phyloP scores from a whole-genome alignment of 306 rosid genomes.

The Fragaria vesca region DNA sequence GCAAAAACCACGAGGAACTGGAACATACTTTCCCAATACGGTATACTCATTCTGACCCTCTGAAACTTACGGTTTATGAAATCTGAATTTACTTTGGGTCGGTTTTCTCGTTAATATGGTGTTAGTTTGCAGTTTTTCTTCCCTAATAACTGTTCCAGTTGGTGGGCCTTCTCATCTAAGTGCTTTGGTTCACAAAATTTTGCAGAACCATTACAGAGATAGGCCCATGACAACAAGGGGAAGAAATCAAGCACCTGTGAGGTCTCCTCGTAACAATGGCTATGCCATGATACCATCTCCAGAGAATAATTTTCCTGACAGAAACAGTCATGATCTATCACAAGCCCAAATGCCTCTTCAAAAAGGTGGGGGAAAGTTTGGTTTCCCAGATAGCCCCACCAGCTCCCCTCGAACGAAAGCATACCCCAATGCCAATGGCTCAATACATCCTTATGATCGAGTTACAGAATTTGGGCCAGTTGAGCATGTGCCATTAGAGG shows the following conservation, averaged over 20 bases:
- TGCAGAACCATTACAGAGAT: slow-evolving; percentile 55
- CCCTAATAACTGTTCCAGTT: slow-evolving; percentile 10
- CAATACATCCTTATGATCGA: slow-evolving; percentile 27
- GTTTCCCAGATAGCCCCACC: slow-evolving; percentile 20
- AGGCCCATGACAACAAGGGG: slow-evolving; percentile 44
- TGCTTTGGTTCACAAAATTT: slow-evolving; percentile 20
- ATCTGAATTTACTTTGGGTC: neutral
- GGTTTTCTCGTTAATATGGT: neutral
- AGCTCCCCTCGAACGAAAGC: slow-evolving; percentile 37
- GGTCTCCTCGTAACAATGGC: slow-evolving; percentile 46
- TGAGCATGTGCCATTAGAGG: slow-evolving; percentile 30
- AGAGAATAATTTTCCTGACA: slow-evolving; percentile 35
- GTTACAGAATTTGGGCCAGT: slow-evolving; percentile 33
- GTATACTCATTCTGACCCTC: slow-evolving; percentile 37
- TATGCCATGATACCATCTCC: slow-evolving; percentile 19
- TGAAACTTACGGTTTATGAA: slow-evolving; percentile 7
- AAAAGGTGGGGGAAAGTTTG: slow-evolving; percentile 27
- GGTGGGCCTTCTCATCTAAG: slow-evolving; percentile 21
- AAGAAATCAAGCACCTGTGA: slow-evolving; percentile 39
- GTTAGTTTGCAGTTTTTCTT: slow-evolving; percentile 11
- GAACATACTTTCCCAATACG: slow-evolving; percentile 55
- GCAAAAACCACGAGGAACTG: slow-evolving; percentile 53
- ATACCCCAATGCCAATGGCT: slow-evolving; percentile 29
- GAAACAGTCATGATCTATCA: slow-evolving; percentile 30
- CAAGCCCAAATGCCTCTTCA: slow-evolving; percentile 31